phyloP scores from a whole-genome alignment of 2,329 filamentous ascomycete species.

The Immersiporthe knoxdaviesiana region DNA sequence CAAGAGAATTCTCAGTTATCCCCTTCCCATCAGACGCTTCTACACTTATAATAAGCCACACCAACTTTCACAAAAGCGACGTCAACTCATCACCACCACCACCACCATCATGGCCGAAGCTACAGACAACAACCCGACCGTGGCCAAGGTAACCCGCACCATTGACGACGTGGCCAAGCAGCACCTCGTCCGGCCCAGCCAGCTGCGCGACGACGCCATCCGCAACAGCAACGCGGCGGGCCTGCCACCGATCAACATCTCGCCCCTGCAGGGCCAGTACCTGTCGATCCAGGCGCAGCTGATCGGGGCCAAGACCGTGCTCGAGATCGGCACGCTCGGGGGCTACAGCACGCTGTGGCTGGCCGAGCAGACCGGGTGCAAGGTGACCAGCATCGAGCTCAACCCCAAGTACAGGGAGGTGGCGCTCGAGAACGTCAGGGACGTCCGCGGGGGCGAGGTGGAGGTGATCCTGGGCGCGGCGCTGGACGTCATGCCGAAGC shows the following conservation, averaged over 20 bases:
- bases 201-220: slow-evolving; percentile 38
- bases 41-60: too few relatives aligned
- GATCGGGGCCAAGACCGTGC: slow-evolving; percentile 42
- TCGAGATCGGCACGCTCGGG: slow-evolving; percentile 60
- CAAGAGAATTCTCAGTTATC: too few relatives aligned
- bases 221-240: slow-evolving; percentile 39
- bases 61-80: too few relatives aligned
- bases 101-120: neutral
- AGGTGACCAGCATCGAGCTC: slow-evolving; percentile 56
- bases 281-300: slow-evolving; percentile 45
- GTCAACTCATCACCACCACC: too few relatives aligned
- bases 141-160: neutral
- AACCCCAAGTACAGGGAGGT: slow-evolving; percentile 49
- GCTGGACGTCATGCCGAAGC: slow-evolving; percentile 42
- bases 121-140: neutral
- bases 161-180: slow-evolving; percentile 28
- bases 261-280: slow-evolving; percentile 42
- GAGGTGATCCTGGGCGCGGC: slow-evolving; percentile 51
- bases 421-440: slow-evolving; percentile 45
- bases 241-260: slow-evolving; percentile 44
- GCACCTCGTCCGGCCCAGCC: slow-evolving; percentile 32
- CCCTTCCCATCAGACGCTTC: too few relatives aligned
- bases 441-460: slow-evolving; percentile 45
- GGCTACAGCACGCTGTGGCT: slow-evolving; percentile 59
- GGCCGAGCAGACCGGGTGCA: slow-evolving; percentile 41